A percentile compares a stretch with the other conserved stretches of the same genome.
Evolutionary conservation across 441 rosid genomes (phyloP).

Genomic region (Macaranga tanarius): DNA sequence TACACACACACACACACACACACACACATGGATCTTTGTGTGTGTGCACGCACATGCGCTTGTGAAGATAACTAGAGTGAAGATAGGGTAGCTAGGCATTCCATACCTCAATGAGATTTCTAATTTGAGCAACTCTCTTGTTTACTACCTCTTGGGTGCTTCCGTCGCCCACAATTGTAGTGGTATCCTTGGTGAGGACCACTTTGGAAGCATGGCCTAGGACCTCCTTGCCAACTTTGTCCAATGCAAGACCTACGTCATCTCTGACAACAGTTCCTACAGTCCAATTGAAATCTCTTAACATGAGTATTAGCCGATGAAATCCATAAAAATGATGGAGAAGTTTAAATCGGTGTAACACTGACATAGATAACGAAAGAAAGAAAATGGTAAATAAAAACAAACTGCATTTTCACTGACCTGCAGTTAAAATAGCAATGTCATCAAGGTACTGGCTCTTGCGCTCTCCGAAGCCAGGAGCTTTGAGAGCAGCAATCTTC

Average conservation of each 20-base stretch:
- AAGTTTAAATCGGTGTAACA: not conserved
- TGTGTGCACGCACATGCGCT: too few species aligned
- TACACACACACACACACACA: too few species aligned
- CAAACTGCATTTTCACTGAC: constrained; percentile 30
- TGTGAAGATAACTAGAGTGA: not conserved
- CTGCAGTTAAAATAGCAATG: constrained; percentile 90
- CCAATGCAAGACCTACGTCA: constrained; percentile 86
- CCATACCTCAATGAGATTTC: constrained; percentile 73
- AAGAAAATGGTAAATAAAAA: not conserved
- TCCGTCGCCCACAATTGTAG: constrained; percentile 90
- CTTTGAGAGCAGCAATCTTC: constrained; percentile 97
- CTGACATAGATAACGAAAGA: not conserved
- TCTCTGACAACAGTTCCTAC: constrained; percentile 88
- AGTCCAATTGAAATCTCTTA: constrained; percentile 12
- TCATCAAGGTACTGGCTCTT: constrained; percentile 97
- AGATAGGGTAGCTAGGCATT: not conserved
- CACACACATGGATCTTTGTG: too few species aligned
- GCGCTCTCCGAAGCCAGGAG: constrained; percentile 98
- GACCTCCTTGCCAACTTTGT: constrained; percentile 83
- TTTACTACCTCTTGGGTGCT: constrained; percentile 83
- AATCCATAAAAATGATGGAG: not conserved
- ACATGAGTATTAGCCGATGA: not conserved
- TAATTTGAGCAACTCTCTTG: constrained; percentile 85
- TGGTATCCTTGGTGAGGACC: constrained; percentile 79
- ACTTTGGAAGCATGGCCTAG: constrained; percentile 81